Base-by-base conservation (phyloP, 768 basidiomycete genomes). In the Phylloporus sp. region DNA sequence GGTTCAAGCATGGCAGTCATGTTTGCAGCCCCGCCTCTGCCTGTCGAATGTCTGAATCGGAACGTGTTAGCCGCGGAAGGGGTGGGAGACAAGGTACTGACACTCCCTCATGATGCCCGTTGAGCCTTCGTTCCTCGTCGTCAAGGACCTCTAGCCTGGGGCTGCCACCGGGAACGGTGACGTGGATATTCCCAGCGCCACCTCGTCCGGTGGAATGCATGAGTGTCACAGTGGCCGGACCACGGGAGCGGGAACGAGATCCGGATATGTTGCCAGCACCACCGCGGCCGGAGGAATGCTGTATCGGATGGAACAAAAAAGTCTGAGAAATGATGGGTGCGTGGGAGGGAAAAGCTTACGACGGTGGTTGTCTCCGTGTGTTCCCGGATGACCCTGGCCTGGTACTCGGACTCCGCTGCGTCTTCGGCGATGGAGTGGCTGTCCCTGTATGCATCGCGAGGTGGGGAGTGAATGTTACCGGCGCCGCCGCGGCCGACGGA, bases 401-500 rank as follows among this genome's bases (percentile, higher is more conserved):
- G 64, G 49, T 57, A 54, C 3, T 49, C 60, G 35, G 58, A 23
- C 54, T 72, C 57, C 41, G 52, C 44, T 39, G 40, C 46, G 11
- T 70, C 60, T 20, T 70, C 69, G 1, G 61, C 36, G 2, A 70
- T 70, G 13, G 65, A 52, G 16, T 59, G 59, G 6, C 68, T 45
- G 47, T 82, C 84, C 31, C 83, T 80, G 22, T 88, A 89, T 1
- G 84, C 46, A 22, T 38, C 46, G 46, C 22, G 47, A 7, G 47
- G 6, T 5, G 47, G 84, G 2, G 89, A 86, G 50, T 88, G 83
- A 45, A 94, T 83, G 75, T 95, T 95, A 9, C 91, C 92, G 8
- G 79, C 79, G 15, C 92, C 92, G 24, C 92, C 91, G 45, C 91
- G 82, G 11, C 92, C 92, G 38, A 78, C 78, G 18, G 81, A 83